Conservation (phyloP, 1,284 basidiomycete species). For the Termitomyces sp. region DNA sequence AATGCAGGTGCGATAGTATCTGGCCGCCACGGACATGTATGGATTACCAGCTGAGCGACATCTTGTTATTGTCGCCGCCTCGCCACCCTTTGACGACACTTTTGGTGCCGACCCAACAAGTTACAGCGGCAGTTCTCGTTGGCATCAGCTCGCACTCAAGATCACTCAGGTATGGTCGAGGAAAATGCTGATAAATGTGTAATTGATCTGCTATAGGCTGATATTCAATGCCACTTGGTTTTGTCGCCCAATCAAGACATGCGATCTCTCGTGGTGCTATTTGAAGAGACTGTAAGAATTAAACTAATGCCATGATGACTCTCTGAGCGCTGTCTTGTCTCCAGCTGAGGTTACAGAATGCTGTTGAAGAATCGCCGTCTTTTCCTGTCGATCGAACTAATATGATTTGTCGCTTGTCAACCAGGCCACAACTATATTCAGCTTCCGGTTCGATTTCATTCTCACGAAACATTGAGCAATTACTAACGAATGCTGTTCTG, state of each 20-base stretch:
- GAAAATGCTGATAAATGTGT: conserved; percentile 1
- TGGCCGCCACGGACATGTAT: conserved; percentile 30
- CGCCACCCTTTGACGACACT: conserved; percentile 33
- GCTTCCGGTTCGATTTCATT: conserved; percentile 17
- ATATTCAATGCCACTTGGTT: conserved; percentile 57
- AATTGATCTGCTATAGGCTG: conserved; percentile 31
- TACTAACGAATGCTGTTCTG: conserved; percentile 6
- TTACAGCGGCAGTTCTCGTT: conserved; percentile 21
- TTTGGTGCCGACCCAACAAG: conserved; percentile 6
- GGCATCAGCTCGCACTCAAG: conserved; percentile 39
- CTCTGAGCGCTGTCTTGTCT: conserved; percentile 11
- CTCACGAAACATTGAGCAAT: neutral
- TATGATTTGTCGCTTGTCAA: conserved; percentile 29
- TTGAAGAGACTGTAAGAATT: conserved; percentile 46
- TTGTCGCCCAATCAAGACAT: conserved; percentile 40
- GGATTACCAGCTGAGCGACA: conserved; percentile 40
- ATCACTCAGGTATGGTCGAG: conserved; percentile 38
- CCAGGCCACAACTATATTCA: conserved; percentile 18
- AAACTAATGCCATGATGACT: conserved; percentile 6
- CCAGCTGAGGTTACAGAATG: conserved; percentile 39
- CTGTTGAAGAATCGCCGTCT: conserved; percentile 29
- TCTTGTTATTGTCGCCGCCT: conserved; percentile 52
- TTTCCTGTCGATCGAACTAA: conserved; percentile 25
- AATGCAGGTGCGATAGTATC: conserved; percentile 26
- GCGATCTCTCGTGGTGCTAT: conserved; percentile 41